Base-by-base conservation (phyloP, 1,139 yeast genomes). In the Pichia sp. region DNA sequence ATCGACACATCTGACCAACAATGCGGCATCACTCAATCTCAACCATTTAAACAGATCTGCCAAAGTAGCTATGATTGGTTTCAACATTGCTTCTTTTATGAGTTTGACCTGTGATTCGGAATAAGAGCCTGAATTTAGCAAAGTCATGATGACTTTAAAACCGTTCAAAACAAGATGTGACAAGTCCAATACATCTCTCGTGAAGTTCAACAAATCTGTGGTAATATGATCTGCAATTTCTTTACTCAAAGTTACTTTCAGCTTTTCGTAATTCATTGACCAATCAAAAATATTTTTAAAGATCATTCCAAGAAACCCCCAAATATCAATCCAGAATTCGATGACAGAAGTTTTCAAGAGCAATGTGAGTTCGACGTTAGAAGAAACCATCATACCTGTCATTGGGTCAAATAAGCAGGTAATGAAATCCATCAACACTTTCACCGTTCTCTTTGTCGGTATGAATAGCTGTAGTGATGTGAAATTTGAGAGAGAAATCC, bases 101-200 rank as follows among this genome's bases (percentile, higher is more conserved):
- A 42, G 31, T 8, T 56, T 58, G 5, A 49, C 10, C 16, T 53
- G 51, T 4, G 10, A 7, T 6, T 56, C 55, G 47, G 52, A 45
- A 29, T 57, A 55, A 32, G 36, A 32, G 6, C 57, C 63, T 2
- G 54, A 60, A 13, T 72, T 72, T 6, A 76, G 62, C 30, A 72
- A 65, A 45, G 72, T 77, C 8, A 74, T 77, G 47, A 89, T 72
- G 10, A 79, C 72, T 55, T 87, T 75, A 64, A 80, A 87, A 3
- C 92, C 82, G 56, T 80, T 85, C 23, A 92, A 70, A 45, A 92
- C 71, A 2, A 77, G 71, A 60, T 85, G 85, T 61, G 96, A 85
- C 50, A 88, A 75, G 62, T 92, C 97, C 53, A 90, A 75, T 0
- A 90, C 85, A 67, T 90, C 97, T 67, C 96, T 81, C 16, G 97